These are phyloP conservation scores for Asterochloris sp. DNA, from an alignment of 139 green algal species.

Conservation along the genomic window DNA sequence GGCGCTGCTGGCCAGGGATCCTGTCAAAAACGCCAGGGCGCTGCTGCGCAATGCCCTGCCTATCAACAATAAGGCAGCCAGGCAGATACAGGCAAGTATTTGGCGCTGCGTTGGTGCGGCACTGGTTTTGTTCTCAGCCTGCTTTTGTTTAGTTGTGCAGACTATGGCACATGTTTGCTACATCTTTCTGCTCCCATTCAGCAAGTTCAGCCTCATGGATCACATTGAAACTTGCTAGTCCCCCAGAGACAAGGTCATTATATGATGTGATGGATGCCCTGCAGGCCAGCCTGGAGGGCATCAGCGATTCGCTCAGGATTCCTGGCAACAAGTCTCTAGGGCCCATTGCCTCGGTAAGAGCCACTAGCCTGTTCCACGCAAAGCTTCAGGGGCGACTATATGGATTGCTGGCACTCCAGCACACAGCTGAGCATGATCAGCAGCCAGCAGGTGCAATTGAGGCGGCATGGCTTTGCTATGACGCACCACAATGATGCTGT, in stretches of 20 bases:
- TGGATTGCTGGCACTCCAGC: too few relatives aligned
- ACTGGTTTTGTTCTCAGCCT: background rate
- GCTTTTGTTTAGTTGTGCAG: background rate
- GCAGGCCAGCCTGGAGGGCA: constrained; percentile 79
- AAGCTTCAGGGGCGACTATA: too few relatives aligned
- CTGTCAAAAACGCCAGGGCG: constrained; percentile 86
- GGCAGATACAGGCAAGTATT: constrained; percentile 69
- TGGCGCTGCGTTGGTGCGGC: background rate
- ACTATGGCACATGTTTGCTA: background rate
- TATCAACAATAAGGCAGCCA: constrained; percentile 90
- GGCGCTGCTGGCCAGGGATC: constrained; percentile 36
- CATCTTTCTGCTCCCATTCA: background rate
- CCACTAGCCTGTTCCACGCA: background rate
- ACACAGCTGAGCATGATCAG: too few relatives aligned
- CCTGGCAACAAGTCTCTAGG: constrained; percentile 84
- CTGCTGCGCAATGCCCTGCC: constrained; percentile 94
- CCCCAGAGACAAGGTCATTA: background rate
- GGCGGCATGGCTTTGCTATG: too few relatives aligned
- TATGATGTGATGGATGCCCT: background rate
- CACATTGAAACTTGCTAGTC: background rate
- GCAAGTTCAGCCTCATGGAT: background rate
- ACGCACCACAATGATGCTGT: too few relatives aligned
- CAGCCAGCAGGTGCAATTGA: too few relatives aligned
- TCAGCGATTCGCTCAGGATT: constrained; percentile 81
- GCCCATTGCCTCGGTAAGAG: constrained; percentile 48